Conservation (phyloP, 495 filamentous ascomycete genomes). For the Talaromyces trachyspermus region DNA sequence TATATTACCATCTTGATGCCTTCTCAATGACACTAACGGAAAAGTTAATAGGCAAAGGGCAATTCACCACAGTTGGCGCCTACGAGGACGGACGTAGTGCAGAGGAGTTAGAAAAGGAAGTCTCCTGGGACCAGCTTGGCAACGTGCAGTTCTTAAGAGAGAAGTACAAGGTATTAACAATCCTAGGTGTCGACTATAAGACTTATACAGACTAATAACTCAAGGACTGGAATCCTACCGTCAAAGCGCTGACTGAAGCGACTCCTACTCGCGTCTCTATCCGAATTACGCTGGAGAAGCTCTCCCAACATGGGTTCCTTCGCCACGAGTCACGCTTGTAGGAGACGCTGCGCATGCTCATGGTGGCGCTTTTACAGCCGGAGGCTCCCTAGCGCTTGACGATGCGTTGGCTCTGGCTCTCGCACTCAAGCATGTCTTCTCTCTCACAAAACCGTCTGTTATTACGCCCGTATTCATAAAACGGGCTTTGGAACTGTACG, state of each 20-base stretch:
- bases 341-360: constrained; percentile 46
- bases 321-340: constrained; percentile 30
- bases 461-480: constrained; percentile 12
- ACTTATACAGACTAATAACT: neutral
- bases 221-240: constrained; percentile 40
- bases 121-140: constrained; percentile 33
- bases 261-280: constrained; percentile 37
- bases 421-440: constrained; percentile 18
- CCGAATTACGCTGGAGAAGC: constrained; percentile 36
- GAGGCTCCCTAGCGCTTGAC: constrained; percentile 44
- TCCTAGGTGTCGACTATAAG: neutral
- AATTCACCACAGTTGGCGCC: constrained; percentile 42
- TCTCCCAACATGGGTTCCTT: constrained; percentile 35
- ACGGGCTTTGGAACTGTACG: constrained; percentile 30
- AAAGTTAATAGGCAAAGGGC: constrained; percentile 19
- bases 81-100: constrained; percentile 30
- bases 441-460: constrained; percentile 6
- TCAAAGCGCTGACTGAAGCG: constrained; percentile 32
- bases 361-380: constrained; percentile 43
- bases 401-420: constrained; percentile 31
- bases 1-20: neutral
- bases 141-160: constrained; percentile 29
- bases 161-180: constrained; percentile 21
- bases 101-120: constrained; percentile 29
- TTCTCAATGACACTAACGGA: constrained; percentile 3